phyloP scores from a whole-genome alignment of 192 early-diverging fungal species.

The Backusella westeae region DNA sequence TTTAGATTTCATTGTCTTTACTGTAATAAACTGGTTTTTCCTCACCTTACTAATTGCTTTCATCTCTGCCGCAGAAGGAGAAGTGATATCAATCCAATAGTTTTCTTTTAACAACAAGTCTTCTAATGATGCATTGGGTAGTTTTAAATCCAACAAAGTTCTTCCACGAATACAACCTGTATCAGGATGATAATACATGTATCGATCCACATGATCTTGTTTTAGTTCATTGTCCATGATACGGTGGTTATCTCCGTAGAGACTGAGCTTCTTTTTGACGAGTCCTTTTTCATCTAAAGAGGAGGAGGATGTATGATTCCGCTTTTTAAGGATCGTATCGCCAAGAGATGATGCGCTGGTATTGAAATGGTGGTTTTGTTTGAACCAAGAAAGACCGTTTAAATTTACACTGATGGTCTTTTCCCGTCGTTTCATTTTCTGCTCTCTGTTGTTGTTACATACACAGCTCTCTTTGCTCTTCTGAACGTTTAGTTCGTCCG shows the following conservation, averaged over 20 bases:
- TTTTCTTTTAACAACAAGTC: constrained; percentile 39
- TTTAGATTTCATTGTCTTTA: neutral
- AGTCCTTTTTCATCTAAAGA: neutral
- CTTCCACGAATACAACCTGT: constrained; percentile 58
- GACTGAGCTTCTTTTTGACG: constrained; percentile 14
- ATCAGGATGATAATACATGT: constrained; percentile 64
- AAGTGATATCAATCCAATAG: constrained; percentile 71
- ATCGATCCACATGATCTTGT: constrained; percentile 36
- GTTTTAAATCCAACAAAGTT: constrained; percentile 52
- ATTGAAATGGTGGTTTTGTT: neutral
- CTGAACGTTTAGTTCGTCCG: neutral
- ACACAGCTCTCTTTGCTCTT: neutral
- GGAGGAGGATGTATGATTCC: neutral
- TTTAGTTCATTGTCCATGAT: neutral
- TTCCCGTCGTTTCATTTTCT: neutral
- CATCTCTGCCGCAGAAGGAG: constrained; percentile 55
- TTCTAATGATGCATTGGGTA: constrained; percentile 37
- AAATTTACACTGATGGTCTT: neutral
- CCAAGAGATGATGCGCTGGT: neutral
- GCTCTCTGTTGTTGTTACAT: neutral
- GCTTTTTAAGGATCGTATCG: neutral
- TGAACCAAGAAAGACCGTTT: neutral
- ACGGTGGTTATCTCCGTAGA: constrained; percentile 20
- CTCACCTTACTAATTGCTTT: constrained; percentile 43
- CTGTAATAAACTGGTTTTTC: neutral